phyloP scores from a whole-genome alignment of 495 filamentous ascomycete species.

The Podospora comata region DNA sequence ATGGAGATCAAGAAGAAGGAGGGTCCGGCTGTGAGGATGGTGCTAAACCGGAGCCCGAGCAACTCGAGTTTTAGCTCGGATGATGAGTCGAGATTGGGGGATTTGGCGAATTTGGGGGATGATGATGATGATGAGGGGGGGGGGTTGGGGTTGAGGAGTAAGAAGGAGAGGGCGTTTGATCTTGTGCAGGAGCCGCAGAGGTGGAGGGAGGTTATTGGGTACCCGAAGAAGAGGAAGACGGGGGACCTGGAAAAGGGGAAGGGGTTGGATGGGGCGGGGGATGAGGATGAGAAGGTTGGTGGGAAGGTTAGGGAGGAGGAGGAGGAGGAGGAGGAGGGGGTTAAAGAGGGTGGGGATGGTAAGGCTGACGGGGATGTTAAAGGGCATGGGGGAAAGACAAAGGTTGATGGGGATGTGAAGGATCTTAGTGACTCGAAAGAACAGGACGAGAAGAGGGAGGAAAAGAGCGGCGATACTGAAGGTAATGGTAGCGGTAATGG shows the following conservation, averaged over 20 bases:
- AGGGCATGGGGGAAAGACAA: neutral
- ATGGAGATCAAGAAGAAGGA: conserved; percentile 55
- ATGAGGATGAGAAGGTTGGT: neutral
- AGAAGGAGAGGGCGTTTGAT: conserved; percentile 46
- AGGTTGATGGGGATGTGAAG: neutral
- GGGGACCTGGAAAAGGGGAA: conserved; percentile 2
- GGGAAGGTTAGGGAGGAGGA: neutral
- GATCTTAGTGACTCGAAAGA: neutral
- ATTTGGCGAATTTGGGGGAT: conserved; percentile 36
- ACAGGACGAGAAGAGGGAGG: neutral
- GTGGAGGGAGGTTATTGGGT: conserved; percentile 29
- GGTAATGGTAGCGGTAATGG: conserved; percentile 1
- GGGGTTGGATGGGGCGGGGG: neutral
- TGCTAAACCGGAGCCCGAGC: conserved; percentile 58
- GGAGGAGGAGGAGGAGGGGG: neutral
- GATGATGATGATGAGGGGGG: conserved; percentile 14
- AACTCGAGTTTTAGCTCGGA: conserved; percentile 61
- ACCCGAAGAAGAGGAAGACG: neutral
- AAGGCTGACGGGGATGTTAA: neutral
- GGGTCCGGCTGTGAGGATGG: conserved; percentile 59
- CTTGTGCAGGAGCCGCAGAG: conserved; percentile 38
- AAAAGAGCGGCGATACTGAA: neutral
- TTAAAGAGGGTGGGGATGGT: neutral
- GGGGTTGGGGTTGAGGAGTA: conserved; percentile 32
- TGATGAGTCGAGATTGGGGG: conserved; percentile 70